These are phyloP conservation scores for Kalmanozyma brasiliensis DNA, from an alignment of 1,284 basidiomycete genomes.

Conservation along the genomic window DNA sequence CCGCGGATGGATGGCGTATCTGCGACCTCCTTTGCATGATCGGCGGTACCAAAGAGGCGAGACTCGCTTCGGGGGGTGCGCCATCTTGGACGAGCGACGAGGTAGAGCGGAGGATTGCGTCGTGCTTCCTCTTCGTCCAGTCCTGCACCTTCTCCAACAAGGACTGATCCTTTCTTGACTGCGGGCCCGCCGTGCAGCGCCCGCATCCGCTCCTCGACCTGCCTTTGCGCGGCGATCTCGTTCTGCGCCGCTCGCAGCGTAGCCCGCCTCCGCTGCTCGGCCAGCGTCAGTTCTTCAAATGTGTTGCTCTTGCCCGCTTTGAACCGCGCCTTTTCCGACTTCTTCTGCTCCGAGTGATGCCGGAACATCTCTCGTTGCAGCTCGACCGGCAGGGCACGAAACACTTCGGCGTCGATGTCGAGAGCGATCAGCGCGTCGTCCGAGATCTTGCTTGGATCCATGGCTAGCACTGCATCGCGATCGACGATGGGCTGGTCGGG, in stretches of 20 bases:
- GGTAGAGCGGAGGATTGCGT: slow-evolving; percentile 24
- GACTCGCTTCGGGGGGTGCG: slow-evolving; percentile 7
- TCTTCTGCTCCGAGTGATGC: slow-evolving; percentile 33
- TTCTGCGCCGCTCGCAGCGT: slow-evolving; percentile 38
- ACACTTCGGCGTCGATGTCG: slow-evolving; percentile 61
- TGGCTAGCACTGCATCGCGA: slow-evolving; percentile 24
- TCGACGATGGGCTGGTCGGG: slow-evolving; percentile 26
- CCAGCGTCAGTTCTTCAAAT: slow-evolving; percentile 31
- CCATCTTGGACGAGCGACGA: slow-evolving; percentile 16
- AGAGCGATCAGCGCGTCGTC: slow-evolving; percentile 24
- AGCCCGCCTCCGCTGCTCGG: slow-evolving; percentile 38
- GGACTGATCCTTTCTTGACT: slow-evolving; percentile 1
- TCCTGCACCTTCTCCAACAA: background rate
- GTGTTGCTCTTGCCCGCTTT: slow-evolving; percentile 26
- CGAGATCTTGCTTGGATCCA: slow-evolving; percentile 40
- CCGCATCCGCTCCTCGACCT: slow-evolving; percentile 14
- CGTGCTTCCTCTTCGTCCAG: slow-evolving; percentile 14
- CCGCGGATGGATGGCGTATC: slow-evolving; percentile 30
- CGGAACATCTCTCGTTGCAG: slow-evolving; percentile 55
- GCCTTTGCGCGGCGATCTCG: slow-evolving; percentile 18
- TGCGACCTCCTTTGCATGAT: background rate
- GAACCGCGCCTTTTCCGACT: slow-evolving; percentile 27
- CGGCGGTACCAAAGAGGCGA: slow-evolving; percentile 13
- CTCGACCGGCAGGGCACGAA: slow-evolving; percentile 48
- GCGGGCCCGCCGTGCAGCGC: slow-evolving; percentile 9